Percentiles rank a stretch among this genome's conserved stretches.
Evolutionary conservation across 2,329 filamentous ascomycete genomes (phyloP).

Genomic region (Fusarium sp.): DNA sequence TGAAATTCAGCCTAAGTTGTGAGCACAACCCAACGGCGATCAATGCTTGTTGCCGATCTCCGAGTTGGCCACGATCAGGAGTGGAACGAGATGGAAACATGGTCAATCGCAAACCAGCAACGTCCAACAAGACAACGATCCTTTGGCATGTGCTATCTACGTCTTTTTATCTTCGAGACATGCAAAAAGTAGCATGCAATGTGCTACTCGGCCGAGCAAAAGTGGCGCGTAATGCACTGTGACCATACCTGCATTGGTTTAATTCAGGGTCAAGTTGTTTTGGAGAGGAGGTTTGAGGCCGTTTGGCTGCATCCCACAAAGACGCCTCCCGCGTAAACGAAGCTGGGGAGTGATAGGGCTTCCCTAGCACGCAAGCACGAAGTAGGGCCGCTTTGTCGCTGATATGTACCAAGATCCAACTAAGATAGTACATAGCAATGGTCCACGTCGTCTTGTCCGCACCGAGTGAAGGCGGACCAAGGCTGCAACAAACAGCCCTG

Average conservation of each 20-base stretch:
- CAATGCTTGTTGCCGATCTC: constrained; percentile 27
- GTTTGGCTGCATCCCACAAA: constrained; percentile 19
- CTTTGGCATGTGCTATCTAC: neutral
- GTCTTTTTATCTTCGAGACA: neutral
- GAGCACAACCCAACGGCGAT: constrained; percentile 3
- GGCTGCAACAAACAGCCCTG: constrained; percentile 18
- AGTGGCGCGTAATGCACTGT: neutral
- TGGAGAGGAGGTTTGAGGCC: neutral
- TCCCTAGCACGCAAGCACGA: neutral
- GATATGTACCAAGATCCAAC: constrained; percentile 10
- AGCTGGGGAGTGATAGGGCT: neutral
- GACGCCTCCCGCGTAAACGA: constrained; percentile 3
- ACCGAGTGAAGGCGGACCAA: constrained; percentile 9
- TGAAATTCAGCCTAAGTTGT: constrained; percentile 6
- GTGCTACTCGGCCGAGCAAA: constrained; percentile 14
- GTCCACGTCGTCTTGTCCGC: neutral
- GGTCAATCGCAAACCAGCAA: neutral
- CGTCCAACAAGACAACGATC: neutral
- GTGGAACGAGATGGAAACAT: neutral
- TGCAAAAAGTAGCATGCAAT: neutral
- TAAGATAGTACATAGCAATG: neutral
- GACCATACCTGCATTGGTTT: neutral
- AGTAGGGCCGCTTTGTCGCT: constrained; percentile 1
- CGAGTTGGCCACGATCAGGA: neutral
- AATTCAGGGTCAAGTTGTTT: constrained; percentile 3